These are phyloP conservation scores for Lomentospora prolificans DNA, from an alignment of 2,329 filamentous ascomycete genomes.

Conservation along the genomic window DNA sequence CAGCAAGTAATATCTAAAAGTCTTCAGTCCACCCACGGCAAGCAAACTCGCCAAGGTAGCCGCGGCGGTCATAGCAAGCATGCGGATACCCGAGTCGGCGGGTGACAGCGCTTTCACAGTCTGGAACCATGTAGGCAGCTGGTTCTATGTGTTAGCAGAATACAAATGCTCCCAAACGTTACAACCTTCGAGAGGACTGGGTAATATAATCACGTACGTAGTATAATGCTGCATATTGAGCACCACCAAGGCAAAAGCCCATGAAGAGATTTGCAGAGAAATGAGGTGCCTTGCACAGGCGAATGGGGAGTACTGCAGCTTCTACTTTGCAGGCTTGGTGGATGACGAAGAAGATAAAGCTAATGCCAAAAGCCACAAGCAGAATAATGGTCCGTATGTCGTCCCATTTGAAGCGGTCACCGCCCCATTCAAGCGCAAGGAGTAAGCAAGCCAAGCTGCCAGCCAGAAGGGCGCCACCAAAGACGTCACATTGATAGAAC, in stretches of 20 bases:
- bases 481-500: background rate
- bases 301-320: constrained; percentile 29
- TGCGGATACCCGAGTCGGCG: constrained; percentile 18
- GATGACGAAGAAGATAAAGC: constrained; percentile 19
- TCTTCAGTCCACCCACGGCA: constrained; percentile 22
- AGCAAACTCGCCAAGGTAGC: constrained; percentile 7
- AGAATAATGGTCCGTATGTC: constrained; percentile 24
- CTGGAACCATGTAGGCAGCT: constrained; percentile 35
- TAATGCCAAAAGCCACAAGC: constrained; percentile 23
- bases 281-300: constrained; percentile 27
- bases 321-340: constrained; percentile 24
- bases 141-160: background rate
- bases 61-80: constrained; percentile 12
- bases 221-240: constrained; percentile 23
- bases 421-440: constrained; percentile 41
- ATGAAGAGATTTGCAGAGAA: constrained; percentile 23
- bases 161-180: background rate
- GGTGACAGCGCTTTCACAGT: constrained; percentile 29
- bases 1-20: constrained; percentile 33
- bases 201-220: constrained; percentile 13
- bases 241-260: constrained; percentile 25
- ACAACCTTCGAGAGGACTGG: background rate
- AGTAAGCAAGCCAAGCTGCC: constrained; percentile 34
- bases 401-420: constrained; percentile 22
- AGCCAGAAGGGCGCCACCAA: constrained; percentile 20